Evolutionary conservation across 2,329 filamentous ascomycete genomes (phyloP), one percentile per base, ranked within the genome.

Genomic region (Fusarium sp.): DNA sequence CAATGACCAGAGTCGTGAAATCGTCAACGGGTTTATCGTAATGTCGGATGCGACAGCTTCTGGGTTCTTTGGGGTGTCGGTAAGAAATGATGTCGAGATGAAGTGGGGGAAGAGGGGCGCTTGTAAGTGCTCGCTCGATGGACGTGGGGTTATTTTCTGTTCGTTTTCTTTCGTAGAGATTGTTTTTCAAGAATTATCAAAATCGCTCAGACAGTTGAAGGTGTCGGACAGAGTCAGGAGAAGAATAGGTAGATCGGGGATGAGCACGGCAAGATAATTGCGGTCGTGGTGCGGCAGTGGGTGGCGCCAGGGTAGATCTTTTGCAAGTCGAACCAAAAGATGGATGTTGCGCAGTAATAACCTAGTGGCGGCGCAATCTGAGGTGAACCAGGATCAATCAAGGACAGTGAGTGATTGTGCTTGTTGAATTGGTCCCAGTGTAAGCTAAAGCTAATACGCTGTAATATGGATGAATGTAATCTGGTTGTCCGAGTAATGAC

Each of bases 291-390:
- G 64, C 51, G 69, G 72, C 60, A 72, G 72, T 67, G 67, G 67
- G 72, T 67, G 67, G 67, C 67, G 74, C 64, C 42, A 56, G 48
- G 55, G 56, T 54, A 64, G 56, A 69, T 72, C 63, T 69, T 66
- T 76, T 75, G 65, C 67, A 67, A 72, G 55, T 71, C 60, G 69
- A 69, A 67, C 65, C 73, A 71, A 74, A 74, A 72, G 59, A 74
- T 72, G 55, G 59, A 74, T 72, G 55, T 75, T 76, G 66, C 69
- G 71, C 66, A 73, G 50, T 36, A 53, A 53, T 36, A 36, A 53
- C 6, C 48, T 35, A 51, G 62, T 64, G 66, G 67, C 61, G 64
- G 72, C 75, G 67, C 74, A 75, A 74, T 64, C 48, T 66, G 35
- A 55, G 20, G 35, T 32, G 59, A 56, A 56, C 48, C 57, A 36